These are phyloP conservation scores for Schizosaccharomyces versatilis DNA, from an alignment of 1,139 yeast genomes.

Conservation along the genomic window DNA sequence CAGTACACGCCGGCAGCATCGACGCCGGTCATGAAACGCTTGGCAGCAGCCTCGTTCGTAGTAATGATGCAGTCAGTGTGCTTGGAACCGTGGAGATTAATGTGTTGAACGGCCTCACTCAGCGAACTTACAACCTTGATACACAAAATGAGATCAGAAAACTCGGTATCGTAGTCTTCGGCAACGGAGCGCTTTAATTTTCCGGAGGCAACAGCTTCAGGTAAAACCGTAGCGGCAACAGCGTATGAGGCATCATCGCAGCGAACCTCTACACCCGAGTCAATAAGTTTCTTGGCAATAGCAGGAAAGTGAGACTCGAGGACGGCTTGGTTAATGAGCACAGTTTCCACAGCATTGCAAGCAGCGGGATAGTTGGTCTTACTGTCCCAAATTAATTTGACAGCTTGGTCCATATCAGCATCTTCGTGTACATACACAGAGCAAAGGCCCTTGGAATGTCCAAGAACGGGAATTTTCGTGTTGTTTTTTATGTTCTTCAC, in stretches of 20 bases:
- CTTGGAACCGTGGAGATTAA: constrained; percentile 77
- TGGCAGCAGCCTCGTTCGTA: constrained; percentile 44
- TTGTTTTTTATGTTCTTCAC: constrained; percentile 65
- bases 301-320: constrained; percentile 18
- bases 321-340: constrained; percentile 43
- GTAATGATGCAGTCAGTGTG: constrained; percentile 90
- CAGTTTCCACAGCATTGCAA: constrained; percentile 85
- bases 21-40: constrained; percentile 55
- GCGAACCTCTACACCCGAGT: constrained; percentile 54
- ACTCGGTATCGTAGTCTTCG: constrained; percentile 61
- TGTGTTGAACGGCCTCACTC: constrained; percentile 55
- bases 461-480: constrained; percentile 89
- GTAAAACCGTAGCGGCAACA: constrained; percentile 20
- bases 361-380: constrained; percentile 88
- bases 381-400: constrained; percentile 46
- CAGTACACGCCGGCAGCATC: constrained; percentile 97
- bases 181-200: constrained; percentile 21
- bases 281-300: constrained; percentile 29
- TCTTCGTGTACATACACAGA: constrained; percentile 59
- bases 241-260: constrained; percentile 27
- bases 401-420: constrained; percentile 58
- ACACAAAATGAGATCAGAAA: constrained; percentile 60
- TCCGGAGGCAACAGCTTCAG: constrained; percentile 13
- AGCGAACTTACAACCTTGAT: constrained; percentile 38
- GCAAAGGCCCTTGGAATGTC: constrained; percentile 97